Evolutionary conservation across 2,329 filamentous ascomycete genomes (phyloP).

Genomic region (Clonostachys solani): DNA sequence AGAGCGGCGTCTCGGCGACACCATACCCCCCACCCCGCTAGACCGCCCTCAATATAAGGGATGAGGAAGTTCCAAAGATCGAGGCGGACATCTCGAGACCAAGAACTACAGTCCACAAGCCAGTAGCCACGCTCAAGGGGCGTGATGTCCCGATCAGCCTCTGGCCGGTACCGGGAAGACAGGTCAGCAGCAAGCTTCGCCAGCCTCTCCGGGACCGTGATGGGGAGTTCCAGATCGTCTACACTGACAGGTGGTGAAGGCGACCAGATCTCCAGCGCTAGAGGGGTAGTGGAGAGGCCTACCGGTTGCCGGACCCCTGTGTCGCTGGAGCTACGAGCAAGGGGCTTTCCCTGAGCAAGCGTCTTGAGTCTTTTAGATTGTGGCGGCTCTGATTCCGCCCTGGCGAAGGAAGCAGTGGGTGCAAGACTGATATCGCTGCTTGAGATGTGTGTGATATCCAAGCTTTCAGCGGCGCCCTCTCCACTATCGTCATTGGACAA

Average conservation of each 20-base stretch:
- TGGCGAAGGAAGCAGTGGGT: constrained; percentile 9
- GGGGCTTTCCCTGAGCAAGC: not conserved
- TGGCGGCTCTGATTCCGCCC: constrained; percentile 23
- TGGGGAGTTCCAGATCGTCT: constrained; percentile 34
- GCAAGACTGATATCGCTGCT: constrained; percentile 16
- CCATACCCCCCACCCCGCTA: constrained; percentile 65
- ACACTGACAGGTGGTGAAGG: constrained; percentile 47
- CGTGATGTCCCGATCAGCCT: constrained; percentile 21
- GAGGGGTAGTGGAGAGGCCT: too few relatives aligned
- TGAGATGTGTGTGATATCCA: constrained; percentile 25
- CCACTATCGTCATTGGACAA: too few relatives aligned
- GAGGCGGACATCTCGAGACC: constrained; percentile 42
- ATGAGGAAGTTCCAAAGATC: constrained; percentile 59
- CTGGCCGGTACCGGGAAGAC: constrained; percentile 47
- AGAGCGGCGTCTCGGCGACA: constrained; percentile 38
- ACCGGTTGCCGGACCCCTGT: constrained; percentile 4
- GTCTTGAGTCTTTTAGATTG: constrained; percentile 17
- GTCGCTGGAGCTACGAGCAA: constrained; percentile 22
- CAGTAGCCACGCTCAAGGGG: constrained; percentile 75
- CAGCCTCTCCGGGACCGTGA: constrained; percentile 55
- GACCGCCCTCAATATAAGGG: constrained; percentile 53
- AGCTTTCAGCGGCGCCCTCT: not conserved
- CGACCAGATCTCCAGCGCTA: constrained; percentile 44
- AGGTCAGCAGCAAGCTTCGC: constrained; percentile 45
- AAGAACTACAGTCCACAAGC: constrained; percentile 55